Evolutionary conservation across 257 asterid genomes (phyloP).

Genomic region (Solanum virginianum): DNA sequence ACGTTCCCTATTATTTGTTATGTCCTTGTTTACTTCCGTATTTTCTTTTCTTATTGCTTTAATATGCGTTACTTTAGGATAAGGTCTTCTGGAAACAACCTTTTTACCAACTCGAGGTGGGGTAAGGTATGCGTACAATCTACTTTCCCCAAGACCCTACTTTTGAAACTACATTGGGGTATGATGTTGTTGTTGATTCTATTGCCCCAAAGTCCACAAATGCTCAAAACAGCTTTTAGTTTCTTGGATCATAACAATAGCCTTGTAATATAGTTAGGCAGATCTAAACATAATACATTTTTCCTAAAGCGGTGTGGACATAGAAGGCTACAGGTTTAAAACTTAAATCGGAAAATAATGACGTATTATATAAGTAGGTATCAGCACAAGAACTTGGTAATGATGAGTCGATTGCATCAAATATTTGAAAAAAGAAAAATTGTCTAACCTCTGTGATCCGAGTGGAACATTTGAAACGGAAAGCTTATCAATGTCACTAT

Average conservation of each 20-base stretch:
- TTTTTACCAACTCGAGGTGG: too few species aligned
- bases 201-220: not conserved
- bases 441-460: slow-evolving; percentile 57
- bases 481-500: slow-evolving; percentile 73
- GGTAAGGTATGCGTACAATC: too few species aligned
- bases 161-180: too few species aligned
- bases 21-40: too few species aligned
- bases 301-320: not conserved
- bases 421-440: not conserved
- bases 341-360: not conserved
- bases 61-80: too few species aligned
- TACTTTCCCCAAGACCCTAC: too few species aligned
- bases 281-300: not conserved
- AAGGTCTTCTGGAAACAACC: too few species aligned
- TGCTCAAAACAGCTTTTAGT: not conserved
- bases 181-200: not conserved
- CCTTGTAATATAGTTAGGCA: not conserved
- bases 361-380: not conserved
- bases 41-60: too few species aligned
- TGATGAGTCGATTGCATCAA: not conserved
- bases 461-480: slow-evolving; percentile 75
- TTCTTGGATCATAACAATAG: not conserved
- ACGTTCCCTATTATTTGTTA: not conserved
- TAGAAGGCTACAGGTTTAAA: not conserved
- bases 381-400: not conserved